Percentiles rank a stretch among this genome's conserved stretches.
phyloP scores from a whole-genome alignment of 371 early-diverging fungal species.

The Mucor circinelloides region DNA sequence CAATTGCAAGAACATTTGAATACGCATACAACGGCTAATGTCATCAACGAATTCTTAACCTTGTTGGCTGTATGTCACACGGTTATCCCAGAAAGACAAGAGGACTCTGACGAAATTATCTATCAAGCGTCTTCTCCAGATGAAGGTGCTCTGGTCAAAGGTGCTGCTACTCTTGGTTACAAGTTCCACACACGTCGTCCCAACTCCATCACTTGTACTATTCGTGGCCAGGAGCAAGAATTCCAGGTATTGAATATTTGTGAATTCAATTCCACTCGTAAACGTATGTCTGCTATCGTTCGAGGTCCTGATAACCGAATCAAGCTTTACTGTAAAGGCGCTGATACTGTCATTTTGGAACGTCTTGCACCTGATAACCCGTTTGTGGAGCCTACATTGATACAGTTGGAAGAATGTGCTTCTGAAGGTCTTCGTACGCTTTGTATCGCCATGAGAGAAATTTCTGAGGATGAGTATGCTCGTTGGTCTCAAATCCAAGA shows the following conservation, averaged over 20 bases:
- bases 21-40: slow-evolving; percentile 51
- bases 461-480: slow-evolving; percentile 87
- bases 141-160: slow-evolving; percentile 79
- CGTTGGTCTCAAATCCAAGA: slow-evolving; percentile 85
- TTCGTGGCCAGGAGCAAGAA: slow-evolving; percentile 68
- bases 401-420: slow-evolving; percentile 87
- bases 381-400: slow-evolving; percentile 77
- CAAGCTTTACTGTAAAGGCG: slow-evolving; percentile 97
- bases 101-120: slow-evolving; percentile 27
- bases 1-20: slow-evolving; percentile 60
- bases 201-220: slow-evolving; percentile 77
- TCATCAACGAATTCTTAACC: slow-evolving; percentile 62
- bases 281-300: slow-evolving; percentile 94
- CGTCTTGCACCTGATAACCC: slow-evolving; percentile 77
- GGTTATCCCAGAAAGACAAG: slow-evolving; percentile 52
- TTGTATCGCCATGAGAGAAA: slow-evolving; percentile 91
- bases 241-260: slow-evolving; percentile 92
- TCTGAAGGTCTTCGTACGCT: slow-evolving; percentile 92
- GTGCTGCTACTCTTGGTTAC: slow-evolving; percentile 73
- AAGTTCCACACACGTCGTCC: slow-evolving; percentile 84
- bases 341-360: slow-evolving; percentile 97
- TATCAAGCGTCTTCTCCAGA: slow-evolving; percentile 86
- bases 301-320: slow-evolving; percentile 90
- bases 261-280: slow-evolving; percentile 97
- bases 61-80: slow-evolving; percentile 65